Percentiles rank a stretch among this genome's conserved stretches.
These are phyloP conservation scores for Elsinoe fawcettii DNA, from an alignment of 2,329 filamentous ascomycete genomes.

Conservation along the genomic window DNA sequence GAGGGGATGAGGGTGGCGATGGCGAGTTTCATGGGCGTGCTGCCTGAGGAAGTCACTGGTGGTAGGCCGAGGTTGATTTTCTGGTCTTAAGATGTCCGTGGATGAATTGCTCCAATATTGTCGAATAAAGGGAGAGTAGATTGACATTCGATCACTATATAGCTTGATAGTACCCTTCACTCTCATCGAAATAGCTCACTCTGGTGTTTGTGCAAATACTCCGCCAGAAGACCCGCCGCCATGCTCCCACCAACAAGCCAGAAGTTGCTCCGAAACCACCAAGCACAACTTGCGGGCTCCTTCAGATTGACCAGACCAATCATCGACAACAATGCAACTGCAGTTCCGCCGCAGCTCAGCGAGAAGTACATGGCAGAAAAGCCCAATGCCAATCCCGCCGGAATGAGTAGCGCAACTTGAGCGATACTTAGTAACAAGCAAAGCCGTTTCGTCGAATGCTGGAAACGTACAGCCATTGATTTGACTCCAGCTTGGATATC, in stretches of 20 bases:
- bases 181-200: neutral
- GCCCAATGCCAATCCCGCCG: neutral
- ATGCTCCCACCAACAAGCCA: slow-evolving; percentile 14
- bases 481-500: slow-evolving; percentile 33
- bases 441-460: neutral
- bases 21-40: neutral
- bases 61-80: slow-evolving; percentile 1
- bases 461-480: slow-evolving; percentile 27
- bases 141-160: no score
- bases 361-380: neutral
- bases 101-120: no score
- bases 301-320: slow-evolving; percentile 1
- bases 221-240: neutral
- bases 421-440: neutral
- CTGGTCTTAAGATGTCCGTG: neutral
- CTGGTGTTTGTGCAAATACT: neutral
- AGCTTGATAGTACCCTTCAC: neutral
- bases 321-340: neutral
- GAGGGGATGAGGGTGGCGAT: neutral
- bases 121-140: no score
- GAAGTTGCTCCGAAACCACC: slow-evolving; percentile 13
- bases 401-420: neutral
- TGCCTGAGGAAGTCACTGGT: neutral
- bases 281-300: slow-evolving; percentile 7
- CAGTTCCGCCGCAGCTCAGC: neutral